Percentiles rank a stretch among this genome's conserved stretches.
These are phyloP conservation scores for Mycocalia duriaeana DNA, from an alignment of 1,284 basidiomycete genomes.

Conservation along the genomic window DNA sequence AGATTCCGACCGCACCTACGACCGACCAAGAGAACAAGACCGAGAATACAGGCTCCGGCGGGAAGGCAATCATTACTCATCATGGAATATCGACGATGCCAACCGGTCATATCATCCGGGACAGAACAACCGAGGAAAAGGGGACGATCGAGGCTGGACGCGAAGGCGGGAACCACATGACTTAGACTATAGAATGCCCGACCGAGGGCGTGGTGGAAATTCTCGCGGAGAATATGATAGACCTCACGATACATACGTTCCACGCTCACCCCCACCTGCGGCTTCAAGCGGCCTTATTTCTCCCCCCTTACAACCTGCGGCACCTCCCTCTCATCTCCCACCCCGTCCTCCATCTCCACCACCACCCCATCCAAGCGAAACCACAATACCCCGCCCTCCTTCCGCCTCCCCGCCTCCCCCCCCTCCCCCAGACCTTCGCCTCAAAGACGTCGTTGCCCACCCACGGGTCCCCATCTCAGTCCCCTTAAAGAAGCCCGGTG, in stretches of 20 bases:
- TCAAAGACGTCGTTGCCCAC: slow-evolving; percentile 29
- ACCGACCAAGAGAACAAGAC: slow-evolving; percentile 19
- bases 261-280: slow-evolving; percentile 15
- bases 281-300: slow-evolving; percentile 9
- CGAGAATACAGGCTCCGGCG: too few relatives aligned
- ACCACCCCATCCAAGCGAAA: slow-evolving; percentile 8
- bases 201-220: slow-evolving; percentile 19
- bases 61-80: too few relatives aligned
- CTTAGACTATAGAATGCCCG: slow-evolving; percentile 16
- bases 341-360: slow-evolving; percentile 13
- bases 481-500: slow-evolving; percentile 35
- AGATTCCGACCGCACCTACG: slow-evolving; percentile 18
- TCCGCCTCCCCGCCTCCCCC: slow-evolving; percentile 39
- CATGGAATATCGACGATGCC: too few relatives aligned
- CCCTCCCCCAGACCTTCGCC: slow-evolving; percentile 35
- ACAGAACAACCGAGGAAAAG: slow-evolving; percentile 22
- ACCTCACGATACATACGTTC: slow-evolving; percentile 22
- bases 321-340: slow-evolving; percentile 11
- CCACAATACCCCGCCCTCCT: slow-evolving; percentile 16
- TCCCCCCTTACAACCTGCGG: slow-evolving; percentile 10
- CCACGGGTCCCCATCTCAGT: slow-evolving; percentile 30
- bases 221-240: slow-evolving; percentile 21
- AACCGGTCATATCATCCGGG: too few relatives aligned
- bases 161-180: slow-evolving; percentile 20
- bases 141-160: slow-evolving; percentile 27